Conservation (phyloP, 2,329 filamentous ascomycete species). For the Lachnellula hyalina region DNA sequence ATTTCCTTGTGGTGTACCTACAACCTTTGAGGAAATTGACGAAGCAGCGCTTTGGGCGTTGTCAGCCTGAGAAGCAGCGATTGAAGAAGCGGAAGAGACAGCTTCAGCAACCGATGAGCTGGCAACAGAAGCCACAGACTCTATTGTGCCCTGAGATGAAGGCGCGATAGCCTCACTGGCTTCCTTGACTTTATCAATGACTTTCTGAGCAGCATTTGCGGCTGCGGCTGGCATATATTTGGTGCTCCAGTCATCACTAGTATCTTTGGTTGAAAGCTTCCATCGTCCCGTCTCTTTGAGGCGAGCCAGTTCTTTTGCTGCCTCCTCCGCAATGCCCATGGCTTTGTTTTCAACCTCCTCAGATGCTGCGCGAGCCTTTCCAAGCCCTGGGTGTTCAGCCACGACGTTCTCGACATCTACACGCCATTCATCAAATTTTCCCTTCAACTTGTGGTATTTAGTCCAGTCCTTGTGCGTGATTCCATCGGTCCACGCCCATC, state of each 20-base stretch:
- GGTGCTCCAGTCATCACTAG: conserved; percentile 72
- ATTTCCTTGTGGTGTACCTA: conserved; percentile 16
- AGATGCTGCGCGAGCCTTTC: conserved; percentile 60
- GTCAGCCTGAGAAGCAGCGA: conserved; percentile 9
- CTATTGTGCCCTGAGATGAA: conserved; percentile 24
- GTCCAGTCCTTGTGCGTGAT: conserved; percentile 97
- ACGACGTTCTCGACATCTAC: conserved; percentile 73
- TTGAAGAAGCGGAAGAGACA: conserved; percentile 19
- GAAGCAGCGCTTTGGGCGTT: conserved; percentile 21
- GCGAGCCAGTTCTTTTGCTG: conserved; percentile 72
- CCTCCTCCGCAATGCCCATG: conserved; percentile 72
- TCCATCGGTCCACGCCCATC: conserved; percentile 91
- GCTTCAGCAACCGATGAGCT: conserved; percentile 19
- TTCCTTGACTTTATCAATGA: conserved; percentile 25
- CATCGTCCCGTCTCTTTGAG: conserved; percentile 80
- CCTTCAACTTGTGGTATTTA: conserved; percentile 85
- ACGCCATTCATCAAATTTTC: conserved; percentile 78
- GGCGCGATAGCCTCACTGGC: conserved; percentile 22
- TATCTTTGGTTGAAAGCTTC: conserved; percentile 74
- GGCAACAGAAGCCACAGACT: conserved; percentile 32
- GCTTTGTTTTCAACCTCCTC: conserved; percentile 69
- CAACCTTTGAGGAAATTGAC: conserved; percentile 15
- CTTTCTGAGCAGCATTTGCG: conserved; percentile 37
- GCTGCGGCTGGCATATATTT: conserved; percentile 56
- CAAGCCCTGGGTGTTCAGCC: conserved; percentile 65